phyloP scores from a whole-genome alignment of 192 early-diverging fungal species.

The Backusella mclennaniae region DNA sequence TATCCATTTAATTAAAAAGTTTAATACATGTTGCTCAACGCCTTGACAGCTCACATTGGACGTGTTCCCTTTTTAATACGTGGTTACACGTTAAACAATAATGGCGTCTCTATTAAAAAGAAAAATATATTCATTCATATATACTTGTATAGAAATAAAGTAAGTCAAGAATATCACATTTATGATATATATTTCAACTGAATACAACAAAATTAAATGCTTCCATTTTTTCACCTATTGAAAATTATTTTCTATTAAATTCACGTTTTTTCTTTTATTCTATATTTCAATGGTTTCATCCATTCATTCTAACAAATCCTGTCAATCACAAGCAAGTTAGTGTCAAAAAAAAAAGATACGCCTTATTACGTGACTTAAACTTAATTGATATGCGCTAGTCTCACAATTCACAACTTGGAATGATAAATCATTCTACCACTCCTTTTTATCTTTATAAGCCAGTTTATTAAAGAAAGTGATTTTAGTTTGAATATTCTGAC shows the following conservation, averaged over 20 bases:
- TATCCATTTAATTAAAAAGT: not conserved
- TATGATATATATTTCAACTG: not conserved
- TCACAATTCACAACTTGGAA: not conserved
- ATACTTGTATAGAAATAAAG: not conserved
- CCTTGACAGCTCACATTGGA: not conserved
- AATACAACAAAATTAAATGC: not conserved
- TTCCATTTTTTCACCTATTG: not conserved
- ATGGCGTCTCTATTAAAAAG: not conserved
- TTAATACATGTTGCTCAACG: not conserved
- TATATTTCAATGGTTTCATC: not conserved
- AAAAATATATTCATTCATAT: not conserved
- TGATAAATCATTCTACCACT: not conserved
- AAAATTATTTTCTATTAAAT: not conserved
- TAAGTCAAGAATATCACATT: not conserved
- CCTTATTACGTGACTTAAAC: not conserved
- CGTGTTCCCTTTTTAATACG: not conserved
- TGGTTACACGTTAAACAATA: not conserved
- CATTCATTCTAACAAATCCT: not conserved
- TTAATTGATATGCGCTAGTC: not conserved
- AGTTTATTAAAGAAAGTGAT: not conserved
- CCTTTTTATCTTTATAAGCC: not conserved
- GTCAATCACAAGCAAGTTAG: not conserved
- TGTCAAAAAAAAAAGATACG: not conserved
- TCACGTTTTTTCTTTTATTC: not conserved
- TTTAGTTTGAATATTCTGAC: not conserved